Evolutionary conservation across 78 protist species (phyloP).

Genomic region (Pigoraptor vietnamica): DNA sequence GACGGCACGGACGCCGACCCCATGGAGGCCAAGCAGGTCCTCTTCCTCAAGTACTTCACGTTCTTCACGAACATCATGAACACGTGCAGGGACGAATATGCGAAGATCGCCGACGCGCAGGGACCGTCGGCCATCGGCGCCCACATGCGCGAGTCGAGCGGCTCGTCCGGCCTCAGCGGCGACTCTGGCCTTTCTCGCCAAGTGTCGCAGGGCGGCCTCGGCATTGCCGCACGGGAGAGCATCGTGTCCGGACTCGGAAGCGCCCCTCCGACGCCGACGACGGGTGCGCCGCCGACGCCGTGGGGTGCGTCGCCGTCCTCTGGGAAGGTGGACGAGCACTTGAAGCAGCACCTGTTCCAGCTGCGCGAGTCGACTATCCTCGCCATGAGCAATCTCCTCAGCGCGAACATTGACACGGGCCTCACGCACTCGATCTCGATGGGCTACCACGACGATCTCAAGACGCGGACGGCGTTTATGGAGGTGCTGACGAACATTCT

Average conservation of each 20-base stretch:
- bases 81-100: constrained; percentile 16
- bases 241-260: too few relatives aligned
- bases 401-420: constrained; percentile 54
- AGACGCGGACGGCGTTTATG: constrained; percentile 64
- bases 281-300: too few relatives aligned
- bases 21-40: constrained; percentile 15
- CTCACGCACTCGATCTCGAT: constrained; percentile 33
- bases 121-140: too few relatives aligned
- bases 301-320: too few relatives aligned
- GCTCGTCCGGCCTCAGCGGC: too few relatives aligned
- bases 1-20: not conserved
- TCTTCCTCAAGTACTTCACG: constrained; percentile 50
- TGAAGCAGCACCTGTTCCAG: not conserved
- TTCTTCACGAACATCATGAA: constrained; percentile 45
- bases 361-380: constrained; percentile 43
- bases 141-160: too few relatives aligned
- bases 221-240: too few relatives aligned
- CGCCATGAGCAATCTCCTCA: constrained; percentile 40
- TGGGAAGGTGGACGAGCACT: not conserved
- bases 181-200: too few relatives aligned
- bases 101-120: too few relatives aligned
- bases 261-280: too few relatives aligned
- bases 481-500: constrained; percentile 60
- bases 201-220: too few relatives aligned
- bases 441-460: constrained; percentile 63